Percentiles rank a stretch among this genome's conserved stretches.
Evolutionary conservation across 2,329 filamentous ascomycete species (phyloP).

Genomic region (Exserohilum rostratum): DNA sequence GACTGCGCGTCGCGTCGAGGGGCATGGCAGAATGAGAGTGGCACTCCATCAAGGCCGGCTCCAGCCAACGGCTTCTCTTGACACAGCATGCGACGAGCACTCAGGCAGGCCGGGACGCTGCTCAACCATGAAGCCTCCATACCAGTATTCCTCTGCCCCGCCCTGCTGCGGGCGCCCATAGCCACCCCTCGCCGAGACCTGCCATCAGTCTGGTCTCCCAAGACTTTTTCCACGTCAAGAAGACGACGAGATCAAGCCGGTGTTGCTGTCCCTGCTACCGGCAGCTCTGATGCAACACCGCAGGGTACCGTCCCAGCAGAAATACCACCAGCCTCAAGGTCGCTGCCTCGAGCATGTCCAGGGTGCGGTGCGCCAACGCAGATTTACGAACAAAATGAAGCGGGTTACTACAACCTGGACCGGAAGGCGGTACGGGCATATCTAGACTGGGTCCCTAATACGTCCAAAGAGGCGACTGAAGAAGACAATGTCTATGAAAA

Average conservation of each 20-base stretch:
- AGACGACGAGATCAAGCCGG: constrained; percentile 24
- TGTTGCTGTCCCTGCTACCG: constrained; percentile 12
- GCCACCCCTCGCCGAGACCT: constrained; percentile 15
- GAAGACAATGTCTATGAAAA: constrained; percentile 49
- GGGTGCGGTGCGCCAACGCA: constrained; percentile 68
- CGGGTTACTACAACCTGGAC: constrained; percentile 63
- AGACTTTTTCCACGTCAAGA: constrained; percentile 34
- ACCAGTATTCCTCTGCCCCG: constrained; percentile 45
- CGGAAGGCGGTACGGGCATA: constrained; percentile 56
- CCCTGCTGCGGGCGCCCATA: constrained; percentile 31
- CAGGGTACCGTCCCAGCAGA: background rate
- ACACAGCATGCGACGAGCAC: constrained; percentile 41
- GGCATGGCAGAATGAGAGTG: background rate
- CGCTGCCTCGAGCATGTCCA: constrained; percentile 62
- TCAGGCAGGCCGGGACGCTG: constrained; percentile 37
- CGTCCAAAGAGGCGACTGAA: constrained; percentile 25
- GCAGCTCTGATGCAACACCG: constrained; percentile 4
- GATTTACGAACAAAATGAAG: constrained; percentile 58
- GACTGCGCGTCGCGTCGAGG: constrained; percentile 16
- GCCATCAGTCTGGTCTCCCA: constrained; percentile 6
- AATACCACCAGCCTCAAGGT: constrained; percentile 9
- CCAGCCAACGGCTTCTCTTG: background rate
- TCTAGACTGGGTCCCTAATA: constrained; percentile 35
- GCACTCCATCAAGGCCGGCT: background rate
- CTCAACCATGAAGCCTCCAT: constrained; percentile 34